phyloP scores from a whole-genome alignment of 371 early-diverging fungal genomes.

The Mortierella sp. region DNA sequence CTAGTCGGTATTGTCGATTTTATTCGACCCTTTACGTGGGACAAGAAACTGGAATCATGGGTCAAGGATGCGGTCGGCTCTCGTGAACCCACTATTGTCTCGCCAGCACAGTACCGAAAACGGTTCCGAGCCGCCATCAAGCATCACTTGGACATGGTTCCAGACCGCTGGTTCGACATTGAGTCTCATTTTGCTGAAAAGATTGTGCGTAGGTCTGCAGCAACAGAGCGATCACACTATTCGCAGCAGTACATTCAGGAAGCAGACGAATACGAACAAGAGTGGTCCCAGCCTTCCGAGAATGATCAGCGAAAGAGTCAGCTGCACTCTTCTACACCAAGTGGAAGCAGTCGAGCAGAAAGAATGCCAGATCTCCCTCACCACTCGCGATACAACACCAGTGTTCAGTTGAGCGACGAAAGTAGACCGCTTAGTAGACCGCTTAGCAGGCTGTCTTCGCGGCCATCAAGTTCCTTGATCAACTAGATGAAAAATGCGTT shows the following conservation, averaged over 20 bases:
- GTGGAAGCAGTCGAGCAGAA: not conserved
- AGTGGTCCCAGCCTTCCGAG: constrained; percentile 4
- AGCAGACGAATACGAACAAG: constrained; percentile 14
- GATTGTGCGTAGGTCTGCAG: constrained; percentile 14
- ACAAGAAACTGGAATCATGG: constrained; percentile 94
- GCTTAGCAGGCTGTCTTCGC: no score
- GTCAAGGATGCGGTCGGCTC: constrained; percentile 93
- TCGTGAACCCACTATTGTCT: constrained; percentile 92
- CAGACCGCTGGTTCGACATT: constrained; percentile 49
- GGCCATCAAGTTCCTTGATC: constrained; percentile 11
- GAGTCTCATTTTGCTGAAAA: constrained; percentile 22
- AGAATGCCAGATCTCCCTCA: not conserved
- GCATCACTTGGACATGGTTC: constrained; percentile 52
- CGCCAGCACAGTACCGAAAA: constrained; percentile 91
- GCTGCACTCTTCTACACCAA: constrained; percentile 12
- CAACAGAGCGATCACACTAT: constrained; percentile 32
- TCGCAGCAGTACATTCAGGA: constrained; percentile 13
- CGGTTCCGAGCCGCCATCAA: constrained; percentile 93
- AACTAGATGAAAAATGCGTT: no score
- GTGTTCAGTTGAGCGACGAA: constrained; percentile 6
- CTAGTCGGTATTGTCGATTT: constrained; percentile 96
- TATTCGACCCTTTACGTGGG: constrained; percentile 97
- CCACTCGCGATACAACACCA: constrained; percentile 19
- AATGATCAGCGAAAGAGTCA: constrained; percentile 17
- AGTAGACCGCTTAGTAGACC: not conserved